Base-by-base conservation (phyloP, 192 early-diverging fungal genomes). In the Podila minutissima region DNA sequence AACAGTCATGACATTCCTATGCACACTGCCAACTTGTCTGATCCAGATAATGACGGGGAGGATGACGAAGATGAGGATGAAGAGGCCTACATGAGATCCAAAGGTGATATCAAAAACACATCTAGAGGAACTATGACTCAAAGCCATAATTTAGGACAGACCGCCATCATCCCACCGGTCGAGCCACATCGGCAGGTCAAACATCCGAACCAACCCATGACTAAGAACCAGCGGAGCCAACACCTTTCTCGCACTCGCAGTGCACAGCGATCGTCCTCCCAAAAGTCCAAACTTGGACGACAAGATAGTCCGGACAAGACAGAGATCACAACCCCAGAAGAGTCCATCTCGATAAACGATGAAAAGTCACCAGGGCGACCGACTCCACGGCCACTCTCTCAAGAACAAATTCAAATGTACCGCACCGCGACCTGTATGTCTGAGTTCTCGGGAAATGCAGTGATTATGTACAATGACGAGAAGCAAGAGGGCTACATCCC, bases 361-460 rank as follows among this genome's bases (percentile, higher is more conserved):
- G 53, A 22, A 24, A 31, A 10, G 35, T 37, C 59, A 10, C 31
- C 59, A 46, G 41, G 15, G 15, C 41, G 8, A 63, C 33, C 37
- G n/a, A 6, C 4, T 15, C 33, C 62, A 29, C 64, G 19, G 13
- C 49, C 41, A 24, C 24, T 24, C 19, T n/a, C 59, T 2, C 41
- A 64, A 11, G 60, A 66, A 32, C 60, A 55, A 20, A 13, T 75
- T 8, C 49, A 69, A 19, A 64, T 75, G 66, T 75, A 63, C 41
- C 66, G 74, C 8, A 75, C 74, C 13, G 35, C 32, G 50, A 62
- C 74, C 1, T 68, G 12, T 22, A 11, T 63, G 24, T 63, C 60
- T 32, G 58, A 60, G 3, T 22, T 60, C 12, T 64, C 62, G 0
- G 46, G 31, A 2, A 67, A 70, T 10, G 33, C 35, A 4, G 37